phyloP scores from a whole-genome alignment of 176 grass and related monocot species.

The Microstegium vimineum region DNA sequence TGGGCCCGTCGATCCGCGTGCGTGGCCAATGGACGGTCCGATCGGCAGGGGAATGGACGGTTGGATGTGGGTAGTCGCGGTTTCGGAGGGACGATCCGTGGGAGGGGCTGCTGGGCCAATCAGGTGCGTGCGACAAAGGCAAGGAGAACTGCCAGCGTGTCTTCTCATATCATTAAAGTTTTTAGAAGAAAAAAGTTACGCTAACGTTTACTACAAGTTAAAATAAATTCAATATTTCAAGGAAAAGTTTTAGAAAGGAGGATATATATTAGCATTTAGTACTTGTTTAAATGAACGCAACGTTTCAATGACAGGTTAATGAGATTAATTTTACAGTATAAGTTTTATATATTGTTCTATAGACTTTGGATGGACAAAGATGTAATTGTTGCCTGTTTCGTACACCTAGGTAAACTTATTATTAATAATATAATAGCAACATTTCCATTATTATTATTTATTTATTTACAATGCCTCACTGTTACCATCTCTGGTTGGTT shows the following conservation, averaged over 20 bases:
- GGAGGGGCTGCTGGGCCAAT: slow-evolving; percentile 23
- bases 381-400: too few relatives aligned
- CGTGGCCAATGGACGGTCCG: neutral
- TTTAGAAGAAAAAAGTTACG: too few relatives aligned
- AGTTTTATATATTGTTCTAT: neutral
- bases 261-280: too few relatives aligned
- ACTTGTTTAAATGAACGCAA: neutral
- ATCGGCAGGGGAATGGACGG: neutral
- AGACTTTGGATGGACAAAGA: neutral
- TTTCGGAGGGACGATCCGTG: slow-evolving; percentile 7
- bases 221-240: neutral
- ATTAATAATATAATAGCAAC: neutral
- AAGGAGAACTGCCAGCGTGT: neutral
- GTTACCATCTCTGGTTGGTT: neutral
- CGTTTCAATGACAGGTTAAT: neutral
- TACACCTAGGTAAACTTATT: too few relatives aligned
- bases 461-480: neutral
- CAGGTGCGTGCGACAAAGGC: neutral
- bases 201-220: too few relatives aligned
- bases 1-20: slow-evolving; percentile 43
- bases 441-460: neutral
- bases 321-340: neutral
- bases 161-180: neutral
- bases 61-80: neutral
- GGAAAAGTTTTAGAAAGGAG: too few relatives aligned